phyloP scores from a whole-genome alignment of 495 filamentous ascomycete species.

The Xylaria sp. region DNA sequence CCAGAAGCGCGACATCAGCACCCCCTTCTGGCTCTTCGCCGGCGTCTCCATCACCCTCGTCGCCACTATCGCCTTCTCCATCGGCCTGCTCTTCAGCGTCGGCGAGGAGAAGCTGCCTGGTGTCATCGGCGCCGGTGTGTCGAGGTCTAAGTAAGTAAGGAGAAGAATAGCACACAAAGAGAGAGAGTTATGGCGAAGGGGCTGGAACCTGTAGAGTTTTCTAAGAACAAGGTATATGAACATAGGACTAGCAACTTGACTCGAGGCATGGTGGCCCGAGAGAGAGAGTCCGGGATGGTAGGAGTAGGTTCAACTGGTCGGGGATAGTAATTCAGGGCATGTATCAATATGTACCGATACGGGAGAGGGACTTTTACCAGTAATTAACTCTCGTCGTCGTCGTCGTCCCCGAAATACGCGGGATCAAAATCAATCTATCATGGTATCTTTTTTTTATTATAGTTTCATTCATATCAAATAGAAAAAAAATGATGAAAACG shows the following conservation, averaged over 20 bases:
- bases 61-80: conserved; percentile 64
- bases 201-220: neutral
- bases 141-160: conserved; percentile 56
- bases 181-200: neutral
- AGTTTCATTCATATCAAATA: conserved; percentile 20
- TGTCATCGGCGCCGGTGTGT: conserved; percentile 87
- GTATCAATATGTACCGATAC: conserved; percentile 31
- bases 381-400: conserved; percentile 4
- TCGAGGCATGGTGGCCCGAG: conserved; percentile 1
- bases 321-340: conserved; percentile 12
- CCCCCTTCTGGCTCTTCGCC: conserved; percentile 83
- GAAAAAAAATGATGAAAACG: conserved; percentile 7
- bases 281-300: neutral
- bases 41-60: conserved; percentile 71
- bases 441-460: conserved; percentile 14
- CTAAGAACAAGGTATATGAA: neutral
- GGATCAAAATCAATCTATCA: no score
- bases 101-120: conserved; percentile 81
- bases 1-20: conserved; percentile 89
- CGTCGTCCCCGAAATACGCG: neutral
- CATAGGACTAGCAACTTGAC: neutral
- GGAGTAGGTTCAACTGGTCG: neutral
- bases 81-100: conserved; percentile 79
- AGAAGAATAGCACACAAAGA: neutral
- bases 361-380: neutral